Conservation (phyloP, 495 filamentous ascomycete species). For the Immersiella caudata region DNA sequence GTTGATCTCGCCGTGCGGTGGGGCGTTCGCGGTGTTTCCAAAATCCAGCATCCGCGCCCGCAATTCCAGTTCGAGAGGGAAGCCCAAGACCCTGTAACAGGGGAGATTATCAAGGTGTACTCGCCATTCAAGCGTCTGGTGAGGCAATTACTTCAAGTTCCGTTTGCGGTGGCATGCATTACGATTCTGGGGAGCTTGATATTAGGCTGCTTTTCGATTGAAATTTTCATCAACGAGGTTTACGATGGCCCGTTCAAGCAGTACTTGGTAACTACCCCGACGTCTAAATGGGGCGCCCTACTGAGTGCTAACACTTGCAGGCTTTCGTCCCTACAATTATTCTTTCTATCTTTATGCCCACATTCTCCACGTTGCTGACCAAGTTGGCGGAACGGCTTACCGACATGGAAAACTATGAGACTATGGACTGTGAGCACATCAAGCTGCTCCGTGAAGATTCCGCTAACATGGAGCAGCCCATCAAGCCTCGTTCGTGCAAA, state of each 20-base stretch:
- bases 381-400: constrained; percentile 78
- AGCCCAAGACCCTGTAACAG: constrained; percentile 77
- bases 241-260: constrained; percentile 89
- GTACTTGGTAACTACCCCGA: constrained; percentile 64
- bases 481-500: constrained; percentile 78
- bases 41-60: constrained; percentile 73
- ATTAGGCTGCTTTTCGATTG: constrained; percentile 86
- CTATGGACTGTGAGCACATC: constrained; percentile 57
- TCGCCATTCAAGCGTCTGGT: constrained; percentile 74
- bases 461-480: constrained; percentile 51
- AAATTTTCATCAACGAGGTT: constrained; percentile 93
- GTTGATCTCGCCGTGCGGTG: constrained; percentile 87
- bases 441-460: neutral
- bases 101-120: constrained; percentile 78
- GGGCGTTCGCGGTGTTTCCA: constrained; percentile 86
- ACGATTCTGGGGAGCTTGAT: constrained; percentile 77
- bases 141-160: constrained; percentile 82
- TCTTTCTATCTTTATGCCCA: constrained; percentile 77
- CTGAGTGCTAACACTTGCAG: constrained; percentile 43
- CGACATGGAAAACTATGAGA: constrained; percentile 91
- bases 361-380: constrained; percentile 74
- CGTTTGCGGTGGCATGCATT: constrained; percentile 77
- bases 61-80: constrained; percentile 80
- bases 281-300: neutral
- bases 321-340: constrained; percentile 87